A percentile compares a stretch with the other conserved stretches of the same genome.
phyloP scores from a whole-genome alignment of 805 yeast genomes.

The Lipomyces orientalis region DNA sequence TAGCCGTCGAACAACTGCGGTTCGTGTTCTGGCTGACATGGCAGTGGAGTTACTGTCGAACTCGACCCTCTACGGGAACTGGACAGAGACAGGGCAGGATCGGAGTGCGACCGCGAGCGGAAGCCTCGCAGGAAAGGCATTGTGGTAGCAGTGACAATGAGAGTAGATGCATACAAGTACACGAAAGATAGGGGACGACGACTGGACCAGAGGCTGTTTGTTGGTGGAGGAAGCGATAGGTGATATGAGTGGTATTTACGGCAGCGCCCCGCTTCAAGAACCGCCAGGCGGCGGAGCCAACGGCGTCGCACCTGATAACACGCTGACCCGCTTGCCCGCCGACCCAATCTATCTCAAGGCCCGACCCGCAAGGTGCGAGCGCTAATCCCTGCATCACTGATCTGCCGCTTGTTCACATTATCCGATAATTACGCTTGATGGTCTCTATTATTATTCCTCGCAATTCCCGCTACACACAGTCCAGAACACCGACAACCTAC shows the following conservation, averaged over 20 bases:
- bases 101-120: conserved; percentile 36
- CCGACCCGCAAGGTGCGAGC: not conserved
- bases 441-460: no score
- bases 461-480: not conserved
- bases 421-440: no score
- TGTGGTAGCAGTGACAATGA: not conserved
- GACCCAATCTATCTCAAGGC: not conserved
- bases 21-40: not conserved
- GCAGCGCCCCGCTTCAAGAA: not conserved
- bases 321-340: not conserved
- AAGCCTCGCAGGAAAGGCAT: conserved; percentile 34
- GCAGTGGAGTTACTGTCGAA: not conserved
- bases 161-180: not conserved
- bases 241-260: no score
- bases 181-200: not conserved
- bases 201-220: not conserved
- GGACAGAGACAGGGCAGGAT: conserved; percentile 18
- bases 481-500: not conserved
- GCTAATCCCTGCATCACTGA: not conserved
- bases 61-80: not conserved
- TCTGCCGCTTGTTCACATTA: not conserved
- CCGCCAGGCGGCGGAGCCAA: not conserved
- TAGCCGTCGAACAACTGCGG: not conserved
- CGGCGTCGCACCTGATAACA: not conserved
- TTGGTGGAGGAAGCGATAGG: not conserved